Percentiles rank a stretch among this genome's conserved stretches.
Evolutionary conservation across 2,329 filamentous ascomycete genomes (phyloP).

Genomic region (Xylariales sp.): DNA sequence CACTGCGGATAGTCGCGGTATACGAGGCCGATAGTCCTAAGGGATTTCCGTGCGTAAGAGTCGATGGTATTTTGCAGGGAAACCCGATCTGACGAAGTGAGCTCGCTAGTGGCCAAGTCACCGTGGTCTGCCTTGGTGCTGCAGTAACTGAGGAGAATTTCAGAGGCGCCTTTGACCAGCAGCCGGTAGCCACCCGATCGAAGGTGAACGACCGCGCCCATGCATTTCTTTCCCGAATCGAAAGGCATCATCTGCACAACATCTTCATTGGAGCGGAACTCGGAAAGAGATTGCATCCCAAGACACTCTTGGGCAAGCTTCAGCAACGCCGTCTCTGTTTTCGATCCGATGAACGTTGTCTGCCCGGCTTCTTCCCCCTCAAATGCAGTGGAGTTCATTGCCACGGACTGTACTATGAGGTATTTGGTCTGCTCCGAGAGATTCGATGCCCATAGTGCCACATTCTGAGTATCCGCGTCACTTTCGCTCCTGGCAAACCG

Average conservation of each 20-base stretch:
- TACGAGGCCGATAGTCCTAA: slow-evolving; percentile 70
- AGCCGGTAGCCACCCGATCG: slow-evolving; percentile 40
- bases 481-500: slow-evolving; percentile 21
- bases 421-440: slow-evolving; percentile 24
- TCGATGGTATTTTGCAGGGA: slow-evolving; percentile 52
- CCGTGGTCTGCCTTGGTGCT: slow-evolving; percentile 24
- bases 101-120: slow-evolving; percentile 37
- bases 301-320: slow-evolving; percentile 45
- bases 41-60: slow-evolving; percentile 60
- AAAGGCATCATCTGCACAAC: slow-evolving; percentile 48
- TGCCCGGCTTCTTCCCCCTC: slow-evolving; percentile 43
- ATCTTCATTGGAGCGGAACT: slow-evolving; percentile 41
- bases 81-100: slow-evolving; percentile 54
- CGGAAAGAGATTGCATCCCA: slow-evolving; percentile 41
- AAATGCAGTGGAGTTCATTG: slow-evolving; percentile 56
- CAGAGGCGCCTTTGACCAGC: slow-evolving; percentile 52
- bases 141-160: slow-evolving; percentile 46
- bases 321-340: slow-evolving; percentile 52
- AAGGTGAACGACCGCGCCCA: slow-evolving; percentile 51
- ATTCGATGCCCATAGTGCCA: slow-evolving; percentile 25
- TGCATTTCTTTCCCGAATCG: slow-evolving; percentile 51
- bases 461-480: slow-evolving; percentile 11
- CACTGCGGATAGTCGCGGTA: slow-evolving; percentile 70
- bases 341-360: slow-evolving; percentile 47
- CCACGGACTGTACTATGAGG: slow-evolving; percentile 36